These are phyloP conservation scores for Scedosporium aurantiacum DNA, from an alignment of 2,329 filamentous ascomycete genomes.

Conservation along the genomic window DNA sequence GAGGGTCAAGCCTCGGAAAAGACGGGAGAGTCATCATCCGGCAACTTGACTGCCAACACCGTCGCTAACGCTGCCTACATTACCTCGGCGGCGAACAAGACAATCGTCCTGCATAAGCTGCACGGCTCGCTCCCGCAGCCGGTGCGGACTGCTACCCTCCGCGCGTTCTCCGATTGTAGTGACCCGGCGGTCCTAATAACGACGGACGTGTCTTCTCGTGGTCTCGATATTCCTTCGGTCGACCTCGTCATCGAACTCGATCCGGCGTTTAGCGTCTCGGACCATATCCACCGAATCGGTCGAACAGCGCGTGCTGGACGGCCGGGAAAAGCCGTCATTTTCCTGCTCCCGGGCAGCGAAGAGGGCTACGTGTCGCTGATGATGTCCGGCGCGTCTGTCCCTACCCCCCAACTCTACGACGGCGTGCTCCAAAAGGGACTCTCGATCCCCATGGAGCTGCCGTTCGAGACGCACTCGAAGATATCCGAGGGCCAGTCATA, in stretches of 20 bases:
- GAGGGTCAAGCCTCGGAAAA: slow-evolving; percentile 26
- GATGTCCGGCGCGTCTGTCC: slow-evolving; percentile 31
- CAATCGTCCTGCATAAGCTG: slow-evolving; percentile 69
- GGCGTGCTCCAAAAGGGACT: slow-evolving; percentile 55
- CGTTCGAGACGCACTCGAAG: slow-evolving; percentile 55
- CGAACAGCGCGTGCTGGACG: slow-evolving; percentile 89
- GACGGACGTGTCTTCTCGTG: slow-evolving; percentile 90
- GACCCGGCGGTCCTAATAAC: slow-evolving; percentile 77
- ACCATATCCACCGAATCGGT: slow-evolving; percentile 90
- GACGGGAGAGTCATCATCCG: background rate
- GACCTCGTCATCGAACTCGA: slow-evolving; percentile 95
- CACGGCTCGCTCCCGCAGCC: slow-evolving; percentile 87
- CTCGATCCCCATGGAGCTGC: slow-evolving; percentile 46
- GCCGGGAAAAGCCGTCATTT: slow-evolving; percentile 75
- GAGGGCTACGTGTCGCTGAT: slow-evolving; percentile 80
- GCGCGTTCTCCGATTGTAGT: slow-evolving; percentile 62
- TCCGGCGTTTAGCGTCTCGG: slow-evolving; percentile 82
- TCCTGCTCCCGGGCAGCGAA: slow-evolving; percentile 82
- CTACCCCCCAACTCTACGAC: slow-evolving; percentile 41
- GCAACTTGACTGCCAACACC: slow-evolving; percentile 37
- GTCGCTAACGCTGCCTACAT: slow-evolving; percentile 61
- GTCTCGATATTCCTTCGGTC: slow-evolving; percentile 88
- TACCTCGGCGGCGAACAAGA: slow-evolving; percentile 61
- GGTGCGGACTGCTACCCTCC: slow-evolving; percentile 75
- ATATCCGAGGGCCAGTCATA: slow-evolving; percentile 30